Base-by-base conservation (phyloP, 176 grass and related monocot species). In the Oryza meyeriana region DNA sequence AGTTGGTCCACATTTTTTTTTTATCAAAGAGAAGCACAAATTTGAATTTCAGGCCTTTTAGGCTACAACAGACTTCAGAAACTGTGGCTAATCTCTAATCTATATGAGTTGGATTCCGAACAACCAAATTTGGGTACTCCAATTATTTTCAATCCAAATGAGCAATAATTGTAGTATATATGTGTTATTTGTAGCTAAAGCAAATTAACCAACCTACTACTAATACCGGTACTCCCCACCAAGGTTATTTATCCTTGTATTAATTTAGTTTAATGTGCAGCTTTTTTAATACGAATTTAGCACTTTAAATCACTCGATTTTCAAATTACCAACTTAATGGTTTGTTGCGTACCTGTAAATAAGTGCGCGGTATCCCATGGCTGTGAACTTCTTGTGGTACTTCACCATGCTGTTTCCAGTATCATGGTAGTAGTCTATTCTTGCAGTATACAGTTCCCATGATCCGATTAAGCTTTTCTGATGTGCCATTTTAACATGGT, bases 311-410 rank as follows among this genome's bases (percentile, higher is more conserved):
- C 31, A 42, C 28, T 69, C 71, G 1, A 10, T 27, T 16, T 59
- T 61, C 9, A 68, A 71, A 55, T 58, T 11, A 76, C 4, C 3
- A 72, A 44, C 17, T 52, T 69, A 48, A 14, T 55, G 13, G 16
- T 35, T 48, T 76, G 13, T 28, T 39, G 12, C 38, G 16, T 83
- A 91, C 92, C 92, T 94, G 72, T 81, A 91, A 75, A 94, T 89
- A 71, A 91, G 86, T 44, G 72, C 80, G 5, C 81, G 86, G 68
- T 94, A 91, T 71, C 83, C 92, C 65, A 68, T 30, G 25, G 40
- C 63, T 62, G 92, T 94, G 58, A 94, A 81, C 35, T 87, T 91
- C 64, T 82, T 91, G 74, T 94, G 92, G 76, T 94, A 91, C 52
- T 34, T 84, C 50, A 87, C 10, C 89, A 94, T 91, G 80, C 89